These are phyloP conservation scores for Verticillium zaregamsianum DNA, from an alignment of 2,329 filamentous ascomycete genomes.

Conservation along the genomic window DNA sequence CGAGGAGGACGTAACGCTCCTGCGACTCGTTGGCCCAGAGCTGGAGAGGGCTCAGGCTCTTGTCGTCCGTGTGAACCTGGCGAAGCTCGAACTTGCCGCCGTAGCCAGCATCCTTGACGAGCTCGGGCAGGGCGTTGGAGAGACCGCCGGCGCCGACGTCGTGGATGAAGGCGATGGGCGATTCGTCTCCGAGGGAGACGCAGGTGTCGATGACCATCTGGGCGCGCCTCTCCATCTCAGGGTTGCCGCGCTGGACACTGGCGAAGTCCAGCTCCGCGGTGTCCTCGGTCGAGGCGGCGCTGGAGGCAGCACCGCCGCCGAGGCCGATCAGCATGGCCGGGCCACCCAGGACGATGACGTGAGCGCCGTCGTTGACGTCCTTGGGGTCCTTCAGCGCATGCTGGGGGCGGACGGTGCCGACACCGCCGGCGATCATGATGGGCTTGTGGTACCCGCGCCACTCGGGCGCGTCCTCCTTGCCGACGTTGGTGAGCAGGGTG, in stretches of 20 bases:
- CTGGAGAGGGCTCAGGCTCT: slow-evolving; percentile 88
- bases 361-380: slow-evolving; percentile 80
- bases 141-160: slow-evolving; percentile 92
- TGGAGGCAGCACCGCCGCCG: slow-evolving; percentile 91
- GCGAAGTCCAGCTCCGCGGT: slow-evolving; percentile 94
- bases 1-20: slow-evolving; percentile 88
- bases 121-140: slow-evolving; percentile 69
- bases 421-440: slow-evolving; percentile 95
- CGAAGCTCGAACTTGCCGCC: slow-evolving; percentile 93
- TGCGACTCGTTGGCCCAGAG: slow-evolving; percentile 99
- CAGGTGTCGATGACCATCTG: slow-evolving; percentile 99
- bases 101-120: slow-evolving; percentile 87
- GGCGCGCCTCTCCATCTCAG: slow-evolving; percentile 89
- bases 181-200: slow-evolving; percentile 74
- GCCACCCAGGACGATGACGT: slow-evolving; percentile 88
- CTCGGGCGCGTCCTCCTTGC: slow-evolving; percentile 51
- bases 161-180: slow-evolving; percentile 94
- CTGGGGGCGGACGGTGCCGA: slow-evolving; percentile 86
- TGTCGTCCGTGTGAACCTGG: slow-evolving; percentile 86
- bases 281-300: slow-evolving; percentile 80
- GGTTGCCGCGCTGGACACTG: slow-evolving; percentile 94
- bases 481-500: slow-evolving; percentile 72
- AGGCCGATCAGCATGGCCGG: slow-evolving; percentile 97
- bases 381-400: slow-evolving; percentile 82
- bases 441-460: slow-evolving; percentile 95